Evolutionary conservation across 768 basidiomycete species (phyloP), one percentile per base, ranked within the genome.

Genomic region (Rhodosporidiobolus odoratus): DNA sequence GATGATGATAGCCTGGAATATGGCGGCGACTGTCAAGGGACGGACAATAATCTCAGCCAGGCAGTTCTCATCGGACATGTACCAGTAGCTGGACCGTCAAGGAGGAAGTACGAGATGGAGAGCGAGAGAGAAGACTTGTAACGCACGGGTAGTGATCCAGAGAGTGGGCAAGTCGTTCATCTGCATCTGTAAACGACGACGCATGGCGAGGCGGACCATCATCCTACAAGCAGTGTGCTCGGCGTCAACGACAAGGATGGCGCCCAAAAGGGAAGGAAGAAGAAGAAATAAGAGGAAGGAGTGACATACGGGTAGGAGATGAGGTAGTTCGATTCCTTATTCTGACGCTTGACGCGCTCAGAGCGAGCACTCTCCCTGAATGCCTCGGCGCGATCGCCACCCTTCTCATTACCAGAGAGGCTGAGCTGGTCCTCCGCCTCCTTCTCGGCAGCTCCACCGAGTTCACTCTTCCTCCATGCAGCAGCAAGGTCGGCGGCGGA

Each of bases 251-350:
- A 83, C 78, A 66, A 83, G 82, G 10, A 81, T 76, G 30, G 78
- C 76, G 62, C 83, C 73, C 70, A 84, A 83, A 67, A 79, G 80
- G 78, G 38, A 79, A 82, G 74, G 82, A 84, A n/a, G n/a, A n/a
- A 0, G 83, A 79, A 0, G 80, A 79, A 53, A 73, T 81, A 78
- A 73, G 71, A 76, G 61, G 1, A 81, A 81, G 83, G 73, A 3
- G 78, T 82, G 72, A 82, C 84, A 0, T n/a, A n/a, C n/a, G 84
- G 80, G 69, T 83, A 81, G 0, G 83, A 84, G 37, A 85, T 77
- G 21, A 80, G 82, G 76, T 83, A 85, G 0, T 83, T 80, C 0
- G 81, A 80, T 54, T 77, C 75, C 72, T 77, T 66, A 78, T 65
- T 60, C 30, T 60, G 45, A 35, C 70, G 62, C 64, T 83, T 83